A percentile compares a stretch with the other conserved stretches of the same genome.
Evolutionary conservation across 1,284 basidiomycete genomes (phyloP).

Genomic region (Fereydounia khargensis): DNA sequence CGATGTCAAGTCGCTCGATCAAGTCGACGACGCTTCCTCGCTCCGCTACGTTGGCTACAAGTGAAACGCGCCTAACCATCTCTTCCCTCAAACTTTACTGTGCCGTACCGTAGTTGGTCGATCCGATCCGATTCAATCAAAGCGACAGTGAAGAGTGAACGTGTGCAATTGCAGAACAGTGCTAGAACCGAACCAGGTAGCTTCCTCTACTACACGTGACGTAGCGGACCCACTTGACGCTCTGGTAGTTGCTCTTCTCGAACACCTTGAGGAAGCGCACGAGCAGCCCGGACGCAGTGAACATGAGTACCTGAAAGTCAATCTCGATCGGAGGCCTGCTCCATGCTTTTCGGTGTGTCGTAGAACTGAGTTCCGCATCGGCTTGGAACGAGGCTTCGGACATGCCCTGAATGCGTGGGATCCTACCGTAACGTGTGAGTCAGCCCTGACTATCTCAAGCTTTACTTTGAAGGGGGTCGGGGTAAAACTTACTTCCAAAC

Average conservation of each 20-base stretch:
- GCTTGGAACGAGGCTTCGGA: slow-evolving; percentile 84
- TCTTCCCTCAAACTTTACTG: too few relatives aligned
- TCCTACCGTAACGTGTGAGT: slow-evolving; percentile 65
- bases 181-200: slow-evolving; percentile 47
- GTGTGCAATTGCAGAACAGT: too few relatives aligned
- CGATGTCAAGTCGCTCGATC: too few relatives aligned
- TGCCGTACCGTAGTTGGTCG: too few relatives aligned
- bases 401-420: slow-evolving; percentile 86
- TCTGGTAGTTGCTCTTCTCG: slow-evolving; percentile 86
- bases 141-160: too few relatives aligned
- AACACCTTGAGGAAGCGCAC: slow-evolving; percentile 98
- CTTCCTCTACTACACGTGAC: slow-evolving; percentile 40
- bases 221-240: slow-evolving; percentile 58
- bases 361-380: slow-evolving; percentile 78
- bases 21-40: too few relatives aligned
- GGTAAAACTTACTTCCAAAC: slow-evolving; percentile 98
- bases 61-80: too few relatives aligned
- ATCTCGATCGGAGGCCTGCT: slow-evolving; percentile 94
- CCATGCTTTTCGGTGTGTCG: slow-evolving; percentile 82
- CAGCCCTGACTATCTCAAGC: too few relatives aligned
- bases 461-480: too few relatives aligned
- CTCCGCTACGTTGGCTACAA: too few relatives aligned
- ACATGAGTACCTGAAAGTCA: slow-evolving; percentile 98
- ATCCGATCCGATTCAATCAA: too few relatives aligned
- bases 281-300: slow-evolving; percentile 89